Percentiles rank a stretch among this genome's conserved stretches.
phyloP scores from a whole-genome alignment of 345 rosid genomes.

The Moricandia moricandioides region DNA sequence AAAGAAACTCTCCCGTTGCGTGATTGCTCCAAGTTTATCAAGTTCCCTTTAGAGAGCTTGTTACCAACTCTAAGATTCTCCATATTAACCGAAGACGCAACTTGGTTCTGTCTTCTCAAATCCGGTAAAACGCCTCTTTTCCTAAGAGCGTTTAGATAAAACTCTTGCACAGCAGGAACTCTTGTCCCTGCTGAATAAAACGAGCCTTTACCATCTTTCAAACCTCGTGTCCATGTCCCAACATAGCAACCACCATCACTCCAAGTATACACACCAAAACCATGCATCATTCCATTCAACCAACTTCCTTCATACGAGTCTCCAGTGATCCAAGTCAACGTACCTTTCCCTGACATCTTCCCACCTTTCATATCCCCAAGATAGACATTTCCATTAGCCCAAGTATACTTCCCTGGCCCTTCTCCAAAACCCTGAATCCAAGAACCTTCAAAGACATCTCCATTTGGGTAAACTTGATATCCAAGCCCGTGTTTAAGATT shows the following conservation, averaged over 20 bases:
- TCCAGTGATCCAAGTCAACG: conserved; percentile 75
- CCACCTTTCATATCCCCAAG: conserved; percentile 89
- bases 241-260: conserved; percentile 80
- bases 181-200: conserved; percentile 83
- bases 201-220: conserved; percentile 95
- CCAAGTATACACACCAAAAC: conserved; percentile 93
- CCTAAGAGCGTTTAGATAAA: conserved; percentile 74
- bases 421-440: conserved; percentile 89
- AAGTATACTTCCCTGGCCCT: conserved; percentile 90
- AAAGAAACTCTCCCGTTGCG: conserved; percentile 65
- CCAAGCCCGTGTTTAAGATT: conserved; percentile 93
- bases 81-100: conserved; percentile 70
- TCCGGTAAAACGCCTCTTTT: conserved; percentile 88
- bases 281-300: conserved; percentile 93
- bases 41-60: conserved; percentile 63
- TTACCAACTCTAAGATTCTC: conserved; percentile 50
- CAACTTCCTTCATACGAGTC: conserved; percentile 93
- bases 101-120: conserved; percentile 63
- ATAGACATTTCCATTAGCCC: conserved; percentile 82
- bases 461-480: conserved; percentile 67
- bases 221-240: conserved; percentile 92
- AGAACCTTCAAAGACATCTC: conserved; percentile 85
- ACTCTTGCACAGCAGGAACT: conserved; percentile 66
- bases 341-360: conserved; percentile 96
- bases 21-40: conserved; percentile 79